Evolutionary conservation across 2,329 filamentous ascomycete genomes (phyloP).

Genomic region (Talaromyces sp.): DNA sequence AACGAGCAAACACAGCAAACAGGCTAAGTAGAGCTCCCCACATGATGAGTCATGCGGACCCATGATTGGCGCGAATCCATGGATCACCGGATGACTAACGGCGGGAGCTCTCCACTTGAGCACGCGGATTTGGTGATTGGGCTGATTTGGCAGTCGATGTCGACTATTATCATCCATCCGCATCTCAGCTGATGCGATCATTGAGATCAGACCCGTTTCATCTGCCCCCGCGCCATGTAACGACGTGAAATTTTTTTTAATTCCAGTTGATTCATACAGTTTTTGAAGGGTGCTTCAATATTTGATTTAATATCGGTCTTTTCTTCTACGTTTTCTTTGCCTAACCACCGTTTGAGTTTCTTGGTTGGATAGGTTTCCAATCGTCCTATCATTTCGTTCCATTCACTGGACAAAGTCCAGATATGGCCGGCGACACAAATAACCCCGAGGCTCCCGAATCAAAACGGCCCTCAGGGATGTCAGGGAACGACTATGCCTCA

Average conservation of each 20-base stretch:
- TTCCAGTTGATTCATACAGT: background rate
- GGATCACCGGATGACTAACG: conserved; percentile 16
- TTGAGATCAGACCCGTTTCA: conserved; percentile 10
- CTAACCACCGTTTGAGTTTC: conserved; percentile 4
- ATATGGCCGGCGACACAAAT: conserved; percentile 23
- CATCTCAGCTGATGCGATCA: conserved; percentile 21
- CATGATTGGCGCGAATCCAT: conserved; percentile 20
- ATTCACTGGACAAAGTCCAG: conserved; percentile 1
- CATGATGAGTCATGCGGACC: conserved; percentile 13
- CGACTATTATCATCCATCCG: conserved; percentile 9
- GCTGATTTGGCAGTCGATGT: background rate
- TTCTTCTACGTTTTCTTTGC: background rate
- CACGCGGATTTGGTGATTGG: conserved; percentile 6
- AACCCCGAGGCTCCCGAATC: conserved; percentile 15
- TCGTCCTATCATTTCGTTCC: conserved; percentile 1
- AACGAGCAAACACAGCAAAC: conserved; percentile 12
- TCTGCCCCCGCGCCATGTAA: conserved; percentile 19
- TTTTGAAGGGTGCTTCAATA: background rate
- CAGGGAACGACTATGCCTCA: conserved; percentile 10
- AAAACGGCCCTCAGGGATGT: conserved; percentile 9
- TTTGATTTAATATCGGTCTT: background rate
- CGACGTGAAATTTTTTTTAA: background rate
- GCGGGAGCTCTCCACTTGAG: conserved; percentile 21
- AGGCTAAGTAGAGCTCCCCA: conserved; percentile 21
- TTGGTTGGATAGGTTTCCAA: background rate